These are phyloP conservation scores for Phyllosticta citribraziliensis DNA, from an alignment of 2,329 filamentous ascomycete genomes.

Conservation along the genomic window DNA sequence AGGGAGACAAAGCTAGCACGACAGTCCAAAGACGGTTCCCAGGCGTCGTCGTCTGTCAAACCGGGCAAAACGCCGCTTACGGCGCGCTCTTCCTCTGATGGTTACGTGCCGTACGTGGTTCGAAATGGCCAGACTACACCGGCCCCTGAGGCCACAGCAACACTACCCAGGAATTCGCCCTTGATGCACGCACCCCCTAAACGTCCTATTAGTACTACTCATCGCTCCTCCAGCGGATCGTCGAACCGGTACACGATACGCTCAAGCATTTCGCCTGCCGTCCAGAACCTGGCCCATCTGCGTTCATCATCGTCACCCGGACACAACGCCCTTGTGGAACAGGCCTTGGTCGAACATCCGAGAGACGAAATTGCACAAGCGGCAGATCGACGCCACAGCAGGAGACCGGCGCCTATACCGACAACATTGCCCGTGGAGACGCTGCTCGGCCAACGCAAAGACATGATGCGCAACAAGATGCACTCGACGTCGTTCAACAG, in stretches of 20 bases:
- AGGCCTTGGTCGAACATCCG: slow-evolving; percentile 28
- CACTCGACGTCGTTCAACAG: slow-evolving; percentile 4
- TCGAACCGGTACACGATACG: slow-evolving; percentile 17
- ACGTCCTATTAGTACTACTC: not conserved
- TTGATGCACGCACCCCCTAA: not conserved
- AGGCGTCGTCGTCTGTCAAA: not conserved
- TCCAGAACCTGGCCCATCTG: slow-evolving; percentile 2
- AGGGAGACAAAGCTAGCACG: not conserved
- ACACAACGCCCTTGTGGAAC: slow-evolving; percentile 13
- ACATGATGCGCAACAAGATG: slow-evolving; percentile 3
- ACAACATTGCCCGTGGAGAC: not conserved
- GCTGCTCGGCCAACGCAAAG: slow-evolving; percentile 5
- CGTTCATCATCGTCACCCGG: slow-evolving; percentile 25
- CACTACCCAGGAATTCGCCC: not conserved
- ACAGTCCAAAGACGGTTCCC: not conserved
- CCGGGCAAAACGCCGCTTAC: not conserved
- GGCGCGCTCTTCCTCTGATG: not conserved
- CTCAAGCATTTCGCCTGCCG: not conserved
- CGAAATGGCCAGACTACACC: not conserved
- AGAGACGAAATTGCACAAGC: slow-evolving; percentile 20
- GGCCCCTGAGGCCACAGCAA: not conserved
- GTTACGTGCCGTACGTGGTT: not conserved
- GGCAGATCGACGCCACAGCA: slow-evolving; percentile 6
- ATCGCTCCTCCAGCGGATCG: slow-evolving; percentile 4
- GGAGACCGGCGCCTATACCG: not conserved